Conservation (phyloP, 2,329 filamentous ascomycete genomes). For the Rhynchosporium agropyri region DNA sequence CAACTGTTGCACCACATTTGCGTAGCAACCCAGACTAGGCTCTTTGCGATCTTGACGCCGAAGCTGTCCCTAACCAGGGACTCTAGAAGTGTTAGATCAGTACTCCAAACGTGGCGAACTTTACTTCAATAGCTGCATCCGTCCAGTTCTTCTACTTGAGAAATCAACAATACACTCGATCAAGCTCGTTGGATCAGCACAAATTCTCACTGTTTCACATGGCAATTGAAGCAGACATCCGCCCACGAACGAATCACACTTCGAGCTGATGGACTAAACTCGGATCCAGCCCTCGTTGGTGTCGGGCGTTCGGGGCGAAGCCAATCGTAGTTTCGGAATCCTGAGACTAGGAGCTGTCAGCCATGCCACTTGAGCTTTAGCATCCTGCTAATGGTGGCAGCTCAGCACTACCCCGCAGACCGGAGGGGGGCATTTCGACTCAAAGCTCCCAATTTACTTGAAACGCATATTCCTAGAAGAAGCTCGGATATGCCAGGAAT, state of each 20-base stretch:
- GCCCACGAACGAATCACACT: background rate
- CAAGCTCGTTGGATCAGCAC: background rate
- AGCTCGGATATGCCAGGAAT: background rate
- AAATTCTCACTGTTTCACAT: too few species aligned
- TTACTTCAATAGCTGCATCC: background rate
- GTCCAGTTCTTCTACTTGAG: background rate
- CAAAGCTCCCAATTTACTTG: too few species aligned
- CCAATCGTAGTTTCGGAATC: slow-evolving; percentile 13
- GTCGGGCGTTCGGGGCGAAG: background rate
- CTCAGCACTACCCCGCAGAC: slow-evolving; percentile 6
- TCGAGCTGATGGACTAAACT: background rate
- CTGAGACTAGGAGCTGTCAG: background rate
- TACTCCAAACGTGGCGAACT: background rate
- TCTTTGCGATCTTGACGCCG: background rate
- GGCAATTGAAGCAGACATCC: too few species aligned
- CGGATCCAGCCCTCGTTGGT: background rate
- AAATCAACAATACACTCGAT: background rate
- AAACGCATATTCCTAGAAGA: too few species aligned
- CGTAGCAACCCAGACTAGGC: background rate
- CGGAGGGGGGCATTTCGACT: too few species aligned
- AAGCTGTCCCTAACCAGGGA: background rate
- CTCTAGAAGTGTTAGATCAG: background rate
- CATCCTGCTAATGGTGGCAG: slow-evolving; percentile 1
- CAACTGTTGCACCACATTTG: slow-evolving; percentile 2
- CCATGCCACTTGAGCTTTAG: background rate